Base-by-base conservation (phyloP, 805 yeast genomes). In the Cyberlindnera misumaiensis region DNA sequence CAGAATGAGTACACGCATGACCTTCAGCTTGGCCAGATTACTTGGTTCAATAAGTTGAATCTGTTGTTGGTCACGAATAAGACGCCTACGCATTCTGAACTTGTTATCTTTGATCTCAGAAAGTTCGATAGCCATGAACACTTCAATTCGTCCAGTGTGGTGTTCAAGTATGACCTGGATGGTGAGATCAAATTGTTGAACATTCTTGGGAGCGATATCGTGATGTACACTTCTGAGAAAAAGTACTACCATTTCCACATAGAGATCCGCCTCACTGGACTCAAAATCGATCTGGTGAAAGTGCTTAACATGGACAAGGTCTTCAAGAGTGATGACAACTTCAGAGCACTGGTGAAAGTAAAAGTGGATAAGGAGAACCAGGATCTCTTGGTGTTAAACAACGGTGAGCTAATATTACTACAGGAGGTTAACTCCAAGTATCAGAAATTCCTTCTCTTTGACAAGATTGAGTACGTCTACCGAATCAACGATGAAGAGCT, bases 141-240 rank as follows among this genome's bases (percentile, higher is more conserved):
- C 9, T 48, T 57, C 33, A 46, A 53, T 38, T 51, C 58, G 1
- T 46, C 36, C 16, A 39, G 41, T 11, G 40, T 58, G 8, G 56
- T 55, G 7, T 58, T 59, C 47, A 53, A 51, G 39, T 58, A 58
- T 38, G 61, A 55, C 36, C 46, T 58, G 24, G 42, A 43, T 15
- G 34, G 39, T 24, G 41, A 46, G 6, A 42, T 55, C 5, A 29
- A 38, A 5, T 30, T 42, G 14, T 15, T 55, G 25, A 56, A 58
- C 28, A 30, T 48, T 8, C 35, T 42, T n/a, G 43, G 36, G 11
- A 39, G 44, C 22, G 56, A 56, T 28, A 34, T 58, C 10, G 26
- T 56, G 7, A 38, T 57, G 18, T 15, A 47, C 10, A 45, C 53
- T 2, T 31, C 39, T 9, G 44, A 44, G 20, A 34, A 36, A 13